A percentile compares a stretch with the other conserved stretches of the same genome.
Conservation (phyloP, 225 moss, liverwort and hornwort genomes). For the Marchantia polymorpha region DNA sequence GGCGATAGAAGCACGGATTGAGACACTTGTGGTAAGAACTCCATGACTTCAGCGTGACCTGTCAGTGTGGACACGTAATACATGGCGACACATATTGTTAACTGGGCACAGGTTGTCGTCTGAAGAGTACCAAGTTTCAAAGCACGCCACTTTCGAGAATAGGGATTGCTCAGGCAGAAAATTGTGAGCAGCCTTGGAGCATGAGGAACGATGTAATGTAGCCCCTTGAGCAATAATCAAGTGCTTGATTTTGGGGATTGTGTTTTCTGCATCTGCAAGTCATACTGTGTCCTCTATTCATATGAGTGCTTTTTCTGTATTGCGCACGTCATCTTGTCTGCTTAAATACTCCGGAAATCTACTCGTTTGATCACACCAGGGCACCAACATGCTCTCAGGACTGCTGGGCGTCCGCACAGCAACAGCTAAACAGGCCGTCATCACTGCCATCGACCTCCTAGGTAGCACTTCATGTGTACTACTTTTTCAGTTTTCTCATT, state of each 20-base stretch:
- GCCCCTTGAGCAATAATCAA: no score
- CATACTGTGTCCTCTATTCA: neutral
- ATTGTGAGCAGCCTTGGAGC: no score
- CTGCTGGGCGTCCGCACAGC: constrained; percentile 83
- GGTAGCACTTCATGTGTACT: constrained; percentile 39
- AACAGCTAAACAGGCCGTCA: constrained; percentile 96
- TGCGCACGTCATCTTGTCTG: neutral
- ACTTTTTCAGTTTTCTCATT: neutral
- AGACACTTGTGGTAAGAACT: constrained; percentile 86
- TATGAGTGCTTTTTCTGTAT: neutral
- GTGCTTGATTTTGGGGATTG: no score
- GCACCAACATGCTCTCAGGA: constrained; percentile 95
- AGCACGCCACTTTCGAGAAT: neutral
- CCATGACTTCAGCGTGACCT: neutral
- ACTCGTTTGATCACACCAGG: constrained; percentile 44
- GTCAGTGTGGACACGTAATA: neutral
- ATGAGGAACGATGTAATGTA: no score
- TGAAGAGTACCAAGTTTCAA: neutral
- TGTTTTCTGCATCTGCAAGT: neutral
- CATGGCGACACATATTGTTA: neutral
- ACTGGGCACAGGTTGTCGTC: no score
- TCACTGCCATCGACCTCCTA: constrained; percentile 89
- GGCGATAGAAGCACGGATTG: constrained; percentile 97
- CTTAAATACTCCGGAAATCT: constrained; percentile 1
- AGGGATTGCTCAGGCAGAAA: neutral